These are phyloP conservation scores for Nicotiana benthamiana DNA, from an alignment of 257 asterid genomes.

Conservation along the genomic window DNA sequence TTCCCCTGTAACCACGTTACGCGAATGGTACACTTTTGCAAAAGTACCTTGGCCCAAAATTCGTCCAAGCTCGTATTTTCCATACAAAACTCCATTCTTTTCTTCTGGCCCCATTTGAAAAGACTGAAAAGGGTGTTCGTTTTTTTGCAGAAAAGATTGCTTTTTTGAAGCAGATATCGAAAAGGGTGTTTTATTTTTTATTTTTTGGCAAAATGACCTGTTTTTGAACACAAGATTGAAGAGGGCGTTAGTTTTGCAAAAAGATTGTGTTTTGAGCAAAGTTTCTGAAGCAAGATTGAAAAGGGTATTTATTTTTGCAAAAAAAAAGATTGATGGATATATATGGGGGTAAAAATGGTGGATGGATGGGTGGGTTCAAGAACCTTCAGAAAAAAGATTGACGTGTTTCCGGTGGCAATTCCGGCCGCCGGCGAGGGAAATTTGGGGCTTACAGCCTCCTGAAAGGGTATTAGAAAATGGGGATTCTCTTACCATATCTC, in stretches of 20 bases:
- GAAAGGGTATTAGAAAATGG: neutral
- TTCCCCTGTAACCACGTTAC: slow-evolving; percentile 33
- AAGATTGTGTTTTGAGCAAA: neutral
- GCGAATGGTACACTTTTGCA: slow-evolving; percentile 62
- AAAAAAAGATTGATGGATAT: neutral
- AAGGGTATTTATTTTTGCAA: neutral
- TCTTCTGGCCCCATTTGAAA: slow-evolving; percentile 10
- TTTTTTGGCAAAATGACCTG: too few species aligned
- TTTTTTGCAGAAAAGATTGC: neutral
- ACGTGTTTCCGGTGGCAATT: slow-evolving; percentile 19
- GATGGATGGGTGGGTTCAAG: neutral
- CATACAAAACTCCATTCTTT: slow-evolving; percentile 31
- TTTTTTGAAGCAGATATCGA: too few species aligned
- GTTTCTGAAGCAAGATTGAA: neutral
- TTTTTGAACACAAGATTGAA: too few species aligned
- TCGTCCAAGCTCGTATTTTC: slow-evolving; percentile 65
- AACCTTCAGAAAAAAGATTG: too few species aligned
- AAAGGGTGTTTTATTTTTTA: too few species aligned
- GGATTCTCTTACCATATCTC: slow-evolving; percentile 14
- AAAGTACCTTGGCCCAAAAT: slow-evolving; percentile 55
- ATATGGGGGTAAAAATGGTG: neutral
- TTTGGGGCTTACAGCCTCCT: neutral
- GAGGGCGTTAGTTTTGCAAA: too few species aligned
- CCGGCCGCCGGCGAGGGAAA: slow-evolving; percentile 8
- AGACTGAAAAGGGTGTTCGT: neutral